Conservation (phyloP, 352 stramenopile genomes). For the Phytopythium kandeliae region DNA sequence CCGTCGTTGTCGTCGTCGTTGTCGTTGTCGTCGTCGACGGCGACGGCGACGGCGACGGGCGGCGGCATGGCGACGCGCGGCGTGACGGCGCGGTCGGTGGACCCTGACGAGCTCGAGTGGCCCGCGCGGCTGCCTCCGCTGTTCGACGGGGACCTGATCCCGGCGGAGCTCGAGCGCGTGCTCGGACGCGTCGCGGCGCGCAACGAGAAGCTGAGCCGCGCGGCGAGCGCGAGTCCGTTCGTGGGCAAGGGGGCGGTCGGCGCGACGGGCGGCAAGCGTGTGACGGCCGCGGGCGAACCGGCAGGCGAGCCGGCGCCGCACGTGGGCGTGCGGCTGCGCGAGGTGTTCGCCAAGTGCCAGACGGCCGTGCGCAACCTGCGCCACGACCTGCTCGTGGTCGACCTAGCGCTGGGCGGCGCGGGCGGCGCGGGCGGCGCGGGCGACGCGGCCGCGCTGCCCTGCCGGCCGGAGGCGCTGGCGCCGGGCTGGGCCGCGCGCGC, state of each 20-base stretch:
- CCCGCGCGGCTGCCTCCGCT: conserved; percentile 53
- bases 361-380: conserved; percentile 73
- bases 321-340: conserved; percentile 62
- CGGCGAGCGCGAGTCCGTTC: conserved; percentile 17
- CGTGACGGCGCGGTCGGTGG: conserved; percentile 58
- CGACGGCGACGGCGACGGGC: conserved; percentile 96
- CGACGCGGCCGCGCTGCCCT: no score
- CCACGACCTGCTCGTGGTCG: conserved; percentile 68
- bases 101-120: conserved; percentile 89
- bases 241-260: conserved; percentile 33
- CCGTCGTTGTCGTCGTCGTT: no score
- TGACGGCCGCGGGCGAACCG: conserved; percentile 12
- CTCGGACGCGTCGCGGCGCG: conserved; percentile 50
- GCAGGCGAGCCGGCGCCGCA: no score
- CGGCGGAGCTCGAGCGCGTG: conserved; percentile 69
- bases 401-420: conserved; percentile 47
- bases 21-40: no score
- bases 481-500: no score
- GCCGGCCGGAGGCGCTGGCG: no score
- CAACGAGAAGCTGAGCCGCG: conserved; percentile 59
- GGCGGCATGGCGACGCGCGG: conserved; percentile 57
- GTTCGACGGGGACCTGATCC: conserved; percentile 81
- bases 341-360: conserved; percentile 62
- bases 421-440: no score
- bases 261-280: conserved; percentile 39